Conservation (phyloP, 2,329 filamentous ascomycete genomes). For the Plectosphaerella sp. region DNA sequence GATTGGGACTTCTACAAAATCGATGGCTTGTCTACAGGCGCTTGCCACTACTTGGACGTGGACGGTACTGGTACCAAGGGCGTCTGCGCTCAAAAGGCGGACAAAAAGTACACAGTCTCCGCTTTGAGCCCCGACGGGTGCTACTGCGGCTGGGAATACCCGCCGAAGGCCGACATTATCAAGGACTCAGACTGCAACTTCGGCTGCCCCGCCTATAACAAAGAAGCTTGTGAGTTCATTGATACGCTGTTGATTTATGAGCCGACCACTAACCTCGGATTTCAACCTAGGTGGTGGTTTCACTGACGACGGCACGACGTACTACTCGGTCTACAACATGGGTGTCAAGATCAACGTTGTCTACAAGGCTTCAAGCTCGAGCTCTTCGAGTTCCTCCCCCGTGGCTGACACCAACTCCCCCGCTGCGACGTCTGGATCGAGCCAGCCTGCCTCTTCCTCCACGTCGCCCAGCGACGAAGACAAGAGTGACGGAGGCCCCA, state of each 20-base stretch:
- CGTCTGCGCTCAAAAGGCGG: constrained; percentile 29
- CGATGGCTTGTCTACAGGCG: constrained; percentile 28
- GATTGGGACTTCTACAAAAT: constrained; percentile 25
- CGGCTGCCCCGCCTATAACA: constrained; percentile 58
- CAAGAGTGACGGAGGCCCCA: constrained; percentile 41
- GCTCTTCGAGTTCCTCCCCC: constrained; percentile 19
- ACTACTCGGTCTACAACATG: constrained; percentile 46
- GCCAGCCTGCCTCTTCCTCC: constrained; percentile 12
- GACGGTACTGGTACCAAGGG: not conserved
- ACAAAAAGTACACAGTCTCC: constrained; percentile 47
- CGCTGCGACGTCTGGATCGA: too few relatives aligned
- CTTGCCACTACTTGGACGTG: constrained; percentile 26
- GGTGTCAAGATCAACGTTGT: constrained; percentile 37
- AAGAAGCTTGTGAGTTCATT: constrained; percentile 58
- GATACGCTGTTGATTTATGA: not conserved
- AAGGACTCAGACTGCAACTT: constrained; percentile 58
- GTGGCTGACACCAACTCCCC: constrained; percentile 12
- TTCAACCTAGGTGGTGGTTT: constrained; percentile 27
- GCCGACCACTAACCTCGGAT: constrained; percentile 2
- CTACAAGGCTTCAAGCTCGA: constrained; percentile 17
- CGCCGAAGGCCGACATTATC: constrained; percentile 49
- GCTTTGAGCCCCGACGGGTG: constrained; percentile 62
- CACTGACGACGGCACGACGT: constrained; percentile 9
- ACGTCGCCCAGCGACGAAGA: constrained; percentile 7
- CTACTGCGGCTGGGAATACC: constrained; percentile 69